Conservation (phyloP, 257 asterid species). For the Solanum ahanhuiri region DNA sequence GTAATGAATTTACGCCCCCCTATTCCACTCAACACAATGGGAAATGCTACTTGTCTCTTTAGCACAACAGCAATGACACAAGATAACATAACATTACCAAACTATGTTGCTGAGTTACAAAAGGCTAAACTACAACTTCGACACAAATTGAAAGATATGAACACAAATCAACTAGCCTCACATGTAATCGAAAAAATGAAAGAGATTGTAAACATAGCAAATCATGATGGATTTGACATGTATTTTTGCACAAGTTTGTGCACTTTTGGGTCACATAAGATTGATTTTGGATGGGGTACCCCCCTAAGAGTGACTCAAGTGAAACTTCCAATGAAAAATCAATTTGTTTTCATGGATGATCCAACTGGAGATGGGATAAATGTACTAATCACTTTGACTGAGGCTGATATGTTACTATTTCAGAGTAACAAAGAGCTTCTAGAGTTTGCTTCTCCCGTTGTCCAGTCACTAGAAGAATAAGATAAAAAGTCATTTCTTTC, state of each 20-base stretch:
- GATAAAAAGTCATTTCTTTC: too few species aligned
- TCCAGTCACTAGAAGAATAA: too few species aligned
- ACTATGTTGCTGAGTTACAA: background rate
- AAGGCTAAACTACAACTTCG: background rate
- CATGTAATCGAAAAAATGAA: background rate
- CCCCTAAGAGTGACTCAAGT: background rate
- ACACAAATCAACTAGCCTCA: background rate
- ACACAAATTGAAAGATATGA: background rate
- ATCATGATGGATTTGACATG: background rate
- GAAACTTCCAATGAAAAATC: background rate
- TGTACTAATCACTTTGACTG: background rate
- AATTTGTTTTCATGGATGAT: background rate
- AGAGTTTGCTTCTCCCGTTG: background rate
- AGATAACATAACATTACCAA: background rate
- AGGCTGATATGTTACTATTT: background rate
- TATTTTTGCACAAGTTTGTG: background rate
- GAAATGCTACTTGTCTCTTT: background rate
- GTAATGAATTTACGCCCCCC: background rate
- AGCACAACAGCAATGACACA: background rate
- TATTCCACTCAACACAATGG: background rate
- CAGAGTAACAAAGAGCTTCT: background rate
- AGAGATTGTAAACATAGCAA: background rate
- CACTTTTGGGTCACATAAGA: background rate
- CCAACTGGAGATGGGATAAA: background rate
- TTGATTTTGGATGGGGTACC: background rate